A percentile compares a stretch with the other conserved stretches of the same genome.
Conservation (phyloP, 257 asterid genomes). For the Solanum chmielewskii region DNA sequence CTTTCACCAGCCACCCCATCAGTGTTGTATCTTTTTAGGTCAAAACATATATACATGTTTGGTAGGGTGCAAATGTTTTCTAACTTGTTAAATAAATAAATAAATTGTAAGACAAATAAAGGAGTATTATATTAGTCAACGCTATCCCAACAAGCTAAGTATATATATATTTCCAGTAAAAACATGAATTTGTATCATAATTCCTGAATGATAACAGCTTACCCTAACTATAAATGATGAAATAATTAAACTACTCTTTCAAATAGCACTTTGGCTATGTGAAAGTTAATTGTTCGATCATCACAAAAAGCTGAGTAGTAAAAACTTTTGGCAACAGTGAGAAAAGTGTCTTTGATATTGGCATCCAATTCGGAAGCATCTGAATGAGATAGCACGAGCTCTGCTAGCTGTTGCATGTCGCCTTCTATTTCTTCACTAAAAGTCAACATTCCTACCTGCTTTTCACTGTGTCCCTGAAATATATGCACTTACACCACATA, state of each 20-base stretch:
- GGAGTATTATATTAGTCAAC: background rate
- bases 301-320: slow-evolving; percentile 50
- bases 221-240: background rate
- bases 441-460: slow-evolving; percentile 5
- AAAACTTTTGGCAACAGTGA: slow-evolving; percentile 45
- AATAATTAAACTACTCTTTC: slow-evolving; percentile 29
- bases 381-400: slow-evolving; percentile 31
- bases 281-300: slow-evolving; percentile 35
- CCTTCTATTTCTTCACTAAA: slow-evolving; percentile 24
- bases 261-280: slow-evolving; percentile 66
- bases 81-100: background rate
- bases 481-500: background rate
- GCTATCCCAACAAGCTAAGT: background rate
- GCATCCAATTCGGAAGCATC: slow-evolving; percentile 15
- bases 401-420: slow-evolving; percentile 47
- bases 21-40: background rate
- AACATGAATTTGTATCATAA: background rate
- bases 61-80: background rate
- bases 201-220: background rate
- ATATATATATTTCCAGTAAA: background rate
- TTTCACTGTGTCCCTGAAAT: slow-evolving; percentile 9
- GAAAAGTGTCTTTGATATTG: slow-evolving; percentile 41
- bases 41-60: background rate
- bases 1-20: background rate
- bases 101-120: background rate